Conservation (phyloP, 768 basidiomycete species). For the Megacollybia marginata region DNA sequence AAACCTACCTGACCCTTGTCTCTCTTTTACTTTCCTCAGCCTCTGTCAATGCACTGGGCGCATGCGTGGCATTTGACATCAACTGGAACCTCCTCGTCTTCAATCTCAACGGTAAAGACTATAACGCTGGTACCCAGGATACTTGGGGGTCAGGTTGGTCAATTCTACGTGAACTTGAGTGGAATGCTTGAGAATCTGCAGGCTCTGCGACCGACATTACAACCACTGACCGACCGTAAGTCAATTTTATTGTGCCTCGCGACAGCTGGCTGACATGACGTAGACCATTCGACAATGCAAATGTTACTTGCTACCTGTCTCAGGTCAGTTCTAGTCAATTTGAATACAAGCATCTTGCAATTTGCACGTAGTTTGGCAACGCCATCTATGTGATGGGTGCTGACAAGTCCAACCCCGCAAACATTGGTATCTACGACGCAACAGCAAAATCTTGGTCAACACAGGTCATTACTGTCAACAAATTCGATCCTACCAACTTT, state of each 20-base stretch:
- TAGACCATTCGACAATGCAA: conserved; percentile 59
- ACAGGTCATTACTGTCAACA: conserved; percentile 38
- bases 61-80: conserved; percentile 76
- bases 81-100: conserved; percentile 84
- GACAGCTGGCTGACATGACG: not conserved
- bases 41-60: conserved; percentile 27
- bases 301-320: conserved; percentile 67
- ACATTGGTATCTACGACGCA: conserved; percentile 79
- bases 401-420: conserved; percentile 59
- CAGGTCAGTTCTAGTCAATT: conserved; percentile 31
- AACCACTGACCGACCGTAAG: conserved; percentile 71
- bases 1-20: conserved; percentile 31
- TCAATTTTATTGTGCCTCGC: conserved; percentile 2
- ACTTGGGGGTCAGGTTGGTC: conserved; percentile 55
- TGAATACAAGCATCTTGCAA: not conserved
- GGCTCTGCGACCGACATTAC: conserved; percentile 65
- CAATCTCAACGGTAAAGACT: conserved; percentile 79
- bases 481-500: conserved; percentile 59
- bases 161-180: conserved; percentile 4
- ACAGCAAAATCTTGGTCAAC: conserved; percentile 68
- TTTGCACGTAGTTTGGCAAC: conserved; percentile 57
- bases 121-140: conserved; percentile 64
- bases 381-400: conserved; percentile 81
- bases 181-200: conserved; percentile 13
- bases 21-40: conserved; percentile 42